phyloP scores from a whole-genome alignment of 441 rosid species.

The Jatropha podagrica region DNA sequence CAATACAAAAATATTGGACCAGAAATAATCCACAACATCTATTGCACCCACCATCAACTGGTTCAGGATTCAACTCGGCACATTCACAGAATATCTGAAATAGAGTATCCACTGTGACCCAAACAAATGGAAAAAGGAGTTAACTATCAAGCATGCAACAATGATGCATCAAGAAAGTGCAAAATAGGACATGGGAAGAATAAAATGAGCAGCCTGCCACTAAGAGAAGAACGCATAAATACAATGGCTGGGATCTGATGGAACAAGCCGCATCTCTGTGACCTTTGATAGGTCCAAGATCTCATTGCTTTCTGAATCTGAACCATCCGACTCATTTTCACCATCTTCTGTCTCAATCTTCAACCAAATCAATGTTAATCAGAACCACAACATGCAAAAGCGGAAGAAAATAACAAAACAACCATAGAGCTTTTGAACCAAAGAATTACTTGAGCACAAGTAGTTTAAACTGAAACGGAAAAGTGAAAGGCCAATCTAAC shows the following conservation, averaged over 20 bases:
- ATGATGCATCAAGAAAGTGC: background rate
- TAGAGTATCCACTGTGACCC: conserved; percentile 67
- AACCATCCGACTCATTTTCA: conserved; percentile 49
- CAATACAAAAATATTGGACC: background rate
- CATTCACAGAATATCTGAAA: conserved; percentile 88
- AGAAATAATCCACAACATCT: conserved; percentile 5
- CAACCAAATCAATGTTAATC: conserved; percentile 12
- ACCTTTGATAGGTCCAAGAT: conserved; percentile 60
- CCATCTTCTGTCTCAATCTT: conserved; percentile 80
- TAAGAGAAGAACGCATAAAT: conserved; percentile 19
- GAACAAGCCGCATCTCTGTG: conserved; percentile 89
- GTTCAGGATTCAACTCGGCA: conserved; percentile 95
- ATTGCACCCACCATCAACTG: conserved; percentile 54
- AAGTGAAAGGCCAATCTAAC: background rate
- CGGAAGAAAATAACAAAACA: background rate
- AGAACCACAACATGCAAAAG: conserved; percentile 5
- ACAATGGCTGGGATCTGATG: conserved; percentile 83
- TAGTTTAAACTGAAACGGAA: background rate
- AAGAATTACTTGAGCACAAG: background rate
- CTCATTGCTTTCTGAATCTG: conserved; percentile 56
- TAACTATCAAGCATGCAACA: conserved; percentile 1
- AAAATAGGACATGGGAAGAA: conserved; percentile 11
- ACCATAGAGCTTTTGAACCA: background rate
- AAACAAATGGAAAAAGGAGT: conserved; percentile 8
- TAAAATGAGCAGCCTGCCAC: background rate